A percentile compares a stretch with the other conserved stretches of the same genome.
phyloP scores from a whole-genome alignment of 1,139 yeast species.

The Taiozyma sp. region DNA sequence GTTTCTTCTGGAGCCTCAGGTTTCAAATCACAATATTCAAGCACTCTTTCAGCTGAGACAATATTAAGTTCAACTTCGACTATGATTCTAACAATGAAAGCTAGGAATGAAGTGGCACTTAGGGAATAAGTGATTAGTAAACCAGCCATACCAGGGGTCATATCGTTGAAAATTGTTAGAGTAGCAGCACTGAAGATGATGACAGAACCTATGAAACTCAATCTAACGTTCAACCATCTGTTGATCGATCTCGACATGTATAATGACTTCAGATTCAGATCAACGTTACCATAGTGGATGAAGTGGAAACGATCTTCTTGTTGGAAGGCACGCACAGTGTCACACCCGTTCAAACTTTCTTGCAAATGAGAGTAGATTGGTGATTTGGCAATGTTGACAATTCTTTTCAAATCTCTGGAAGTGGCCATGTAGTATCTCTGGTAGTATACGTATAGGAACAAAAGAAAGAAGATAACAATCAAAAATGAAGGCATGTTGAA shows the following conservation, averaged over 20 bases:
- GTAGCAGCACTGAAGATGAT: conserved; percentile 56
- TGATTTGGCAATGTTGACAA: conserved; percentile 44
- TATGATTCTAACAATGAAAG: conserved; percentile 56
- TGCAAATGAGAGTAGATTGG: conserved; percentile 63
- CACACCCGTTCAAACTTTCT: conserved; percentile 55
- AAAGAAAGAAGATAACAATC: conserved; percentile 35
- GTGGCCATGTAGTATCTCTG: conserved; percentile 47
- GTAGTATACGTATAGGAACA: conserved; percentile 44
- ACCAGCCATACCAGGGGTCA: conserved; percentile 68
- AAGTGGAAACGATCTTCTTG: conserved; percentile 48
- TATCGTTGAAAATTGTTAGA: conserved; percentile 45
- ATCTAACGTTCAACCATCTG: conserved; percentile 69
- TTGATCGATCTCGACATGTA: conserved; percentile 52
- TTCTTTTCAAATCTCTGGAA: conserved; percentile 52
- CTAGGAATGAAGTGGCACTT: conserved; percentile 54
- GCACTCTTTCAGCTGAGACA: conserved; percentile 70
- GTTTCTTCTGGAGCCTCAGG: conserved; percentile 47
- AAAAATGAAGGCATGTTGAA: conserved; percentile 46
- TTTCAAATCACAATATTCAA: conserved; percentile 61
- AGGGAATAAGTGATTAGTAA: conserved; percentile 68
- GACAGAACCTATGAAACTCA: conserved; percentile 63
- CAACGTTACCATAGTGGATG: conserved; percentile 53
- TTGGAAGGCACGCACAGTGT: conserved; percentile 50
- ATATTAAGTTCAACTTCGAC: conserved; percentile 73
- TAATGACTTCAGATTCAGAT: conserved; percentile 55